Percentiles rank a stretch among this genome's conserved stretches.
Conservation (phyloP, 2,329 filamentous ascomycete genomes). For the Colletotrichum sp. region DNA sequence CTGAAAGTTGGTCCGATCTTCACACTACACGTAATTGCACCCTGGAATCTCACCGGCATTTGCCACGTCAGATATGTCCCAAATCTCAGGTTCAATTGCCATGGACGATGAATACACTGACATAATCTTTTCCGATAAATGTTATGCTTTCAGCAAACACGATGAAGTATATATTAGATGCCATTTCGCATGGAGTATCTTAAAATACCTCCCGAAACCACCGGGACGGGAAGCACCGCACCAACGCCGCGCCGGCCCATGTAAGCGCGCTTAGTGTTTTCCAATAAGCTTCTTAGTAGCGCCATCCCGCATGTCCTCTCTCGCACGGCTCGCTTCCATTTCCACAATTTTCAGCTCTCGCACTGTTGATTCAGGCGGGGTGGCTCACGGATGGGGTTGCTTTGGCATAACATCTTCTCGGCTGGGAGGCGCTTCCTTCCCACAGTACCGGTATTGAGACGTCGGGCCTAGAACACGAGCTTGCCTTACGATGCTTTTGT, state of each 20-base stretch:
- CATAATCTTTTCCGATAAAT: neutral
- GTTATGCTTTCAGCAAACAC: neutral
- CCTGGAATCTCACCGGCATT: neutral
- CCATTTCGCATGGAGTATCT: neutral
- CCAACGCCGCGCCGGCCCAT: neutral
- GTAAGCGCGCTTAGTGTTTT: neutral
- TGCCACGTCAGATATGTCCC: neutral
- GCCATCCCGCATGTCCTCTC: neutral
- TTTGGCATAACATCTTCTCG: neutral
- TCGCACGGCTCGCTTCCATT: neutral
- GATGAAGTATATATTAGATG: neutral
- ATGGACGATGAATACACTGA: neutral
- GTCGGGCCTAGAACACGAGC: neutral
- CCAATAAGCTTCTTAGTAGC: neutral
- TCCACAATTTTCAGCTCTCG: neutral
- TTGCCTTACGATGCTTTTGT: neutral
- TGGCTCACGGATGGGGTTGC: neutral
- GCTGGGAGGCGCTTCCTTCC: neutral
- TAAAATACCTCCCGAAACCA: neutral
- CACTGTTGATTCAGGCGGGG: neutral
- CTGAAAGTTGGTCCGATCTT: neutral
- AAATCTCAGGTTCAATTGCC: neutral
- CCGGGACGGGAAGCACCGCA: neutral
- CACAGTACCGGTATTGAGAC: neutral
- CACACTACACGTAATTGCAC: neutral